Evolutionary conservation across 73 alveolate species (phyloP), one percentile per base, ranked within the genome.

Genomic region (Stentor coeruleus): DNA sequence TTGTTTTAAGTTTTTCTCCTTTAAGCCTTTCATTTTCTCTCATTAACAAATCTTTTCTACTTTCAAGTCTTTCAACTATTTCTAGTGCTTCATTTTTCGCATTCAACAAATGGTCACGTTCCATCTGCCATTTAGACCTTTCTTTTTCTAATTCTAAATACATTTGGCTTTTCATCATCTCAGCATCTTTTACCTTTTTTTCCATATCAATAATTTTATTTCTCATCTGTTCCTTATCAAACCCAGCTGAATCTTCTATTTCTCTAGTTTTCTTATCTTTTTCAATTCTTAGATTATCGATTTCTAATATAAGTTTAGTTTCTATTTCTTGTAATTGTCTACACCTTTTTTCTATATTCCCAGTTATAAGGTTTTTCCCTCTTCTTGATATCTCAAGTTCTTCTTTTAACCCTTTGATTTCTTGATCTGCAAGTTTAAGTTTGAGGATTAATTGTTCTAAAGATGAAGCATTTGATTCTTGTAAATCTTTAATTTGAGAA

Each of bases 1-100:
- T 66, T 36, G n/a, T 75, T 20, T 30, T 36, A 0, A 30, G 36
- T 38, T 35, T 75, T 15, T 75, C 83, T 15, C 26, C 72, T 37
- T 92, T 93, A 37, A 95, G 91, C 83, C 91, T 96, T 84, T 96
- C 99, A 84, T 93, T 93, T 79, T 96, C 98, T 89, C 97, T 91
- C 33, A 96, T 85, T n/a, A 95, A 81, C 31, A 58, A 58, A 81
- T 96, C 99, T 59, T 95, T 88, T 86, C 86, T 94, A 76, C 89
- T 95, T 79, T 93, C 96, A 26, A 96, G 59, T 74, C 90, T 75
- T 3, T 79, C 82, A 57, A 86, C 60, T 39, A 84, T 84, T 59
- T 94, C 98, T 58, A 77, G 77, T 38, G 95, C 86, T 72, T 96
- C 99, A 39, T 85, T 82, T 85, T 95, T 94, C 59, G 85, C 59